Percentiles rank a stretch among this genome's conserved stretches.
These are phyloP conservation scores for Protomyces inundatus DNA, from an alignment of 1,139 yeast species.

Conservation along the genomic window DNA sequence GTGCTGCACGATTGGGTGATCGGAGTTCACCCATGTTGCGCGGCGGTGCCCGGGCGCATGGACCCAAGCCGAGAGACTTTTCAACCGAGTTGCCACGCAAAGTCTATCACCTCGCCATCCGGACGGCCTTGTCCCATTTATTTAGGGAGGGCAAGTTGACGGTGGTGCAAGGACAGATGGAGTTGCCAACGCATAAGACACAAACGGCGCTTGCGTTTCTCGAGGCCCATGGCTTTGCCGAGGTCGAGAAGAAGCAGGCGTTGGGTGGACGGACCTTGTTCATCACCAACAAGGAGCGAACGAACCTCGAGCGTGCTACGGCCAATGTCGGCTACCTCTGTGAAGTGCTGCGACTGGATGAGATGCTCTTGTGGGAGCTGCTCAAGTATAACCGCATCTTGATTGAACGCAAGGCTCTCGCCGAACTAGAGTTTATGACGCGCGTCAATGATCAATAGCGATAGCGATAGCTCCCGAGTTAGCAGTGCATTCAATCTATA, in stretches of 20 bases:
- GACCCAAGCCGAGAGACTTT: slow-evolving; percentile 83
- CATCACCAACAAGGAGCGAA: slow-evolving; percentile 1
- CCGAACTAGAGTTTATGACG: slow-evolving; percentile 12
- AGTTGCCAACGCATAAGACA: slow-evolving; percentile 34
- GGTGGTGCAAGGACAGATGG: slow-evolving; percentile 60
- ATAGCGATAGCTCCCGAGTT: too few species aligned
- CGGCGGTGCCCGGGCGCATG: slow-evolving; percentile 87
- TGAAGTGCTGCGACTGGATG: slow-evolving; percentile 16
- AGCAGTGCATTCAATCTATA: too few species aligned
- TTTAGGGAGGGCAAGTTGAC: slow-evolving; percentile 68
- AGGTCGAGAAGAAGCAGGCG: neutral
- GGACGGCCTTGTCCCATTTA: slow-evolving; percentile 74
- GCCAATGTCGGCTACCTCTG: slow-evolving; percentile 10
- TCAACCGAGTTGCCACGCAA: slow-evolving; percentile 74
- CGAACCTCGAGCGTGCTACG: slow-evolving; percentile 16
- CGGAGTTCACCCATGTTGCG: slow-evolving; percentile 88
- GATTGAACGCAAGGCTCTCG: slow-evolving; percentile 16
- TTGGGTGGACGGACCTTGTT: slow-evolving; percentile 12
- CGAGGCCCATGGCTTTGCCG: slow-evolving; percentile 27
- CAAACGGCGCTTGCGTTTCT: slow-evolving; percentile 26
- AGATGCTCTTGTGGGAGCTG: slow-evolving; percentile 18
- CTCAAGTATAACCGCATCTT: slow-evolving; percentile 18
- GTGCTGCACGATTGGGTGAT: slow-evolving; percentile 94
- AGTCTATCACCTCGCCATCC: slow-evolving; percentile 67
- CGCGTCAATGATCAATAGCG: neutral